Evolutionary conservation across 768 basidiomycete species (phyloP).

Genomic region (Boletus reticulatus): DNA sequence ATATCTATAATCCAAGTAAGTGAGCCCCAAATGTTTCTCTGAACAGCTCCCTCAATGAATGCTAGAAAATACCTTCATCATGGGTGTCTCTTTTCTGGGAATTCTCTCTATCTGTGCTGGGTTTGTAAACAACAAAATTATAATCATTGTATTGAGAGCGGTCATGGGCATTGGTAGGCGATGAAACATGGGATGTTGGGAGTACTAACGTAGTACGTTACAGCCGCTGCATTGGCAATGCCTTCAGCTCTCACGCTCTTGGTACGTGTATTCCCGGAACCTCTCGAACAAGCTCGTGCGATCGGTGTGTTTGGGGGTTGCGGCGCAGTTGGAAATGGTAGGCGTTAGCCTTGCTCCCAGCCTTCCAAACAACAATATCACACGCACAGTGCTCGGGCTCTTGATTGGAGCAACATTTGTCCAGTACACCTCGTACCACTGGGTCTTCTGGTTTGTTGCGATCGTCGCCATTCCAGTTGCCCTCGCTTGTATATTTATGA

Average conservation of each 20-base stretch:
- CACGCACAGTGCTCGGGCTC: conserved; percentile 36
- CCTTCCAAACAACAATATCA: background rate
- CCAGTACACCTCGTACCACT: conserved; percentile 40
- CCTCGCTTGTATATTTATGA: conserved; percentile 30
- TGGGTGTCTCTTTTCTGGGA: conserved; percentile 41
- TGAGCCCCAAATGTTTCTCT: conserved; percentile 11
- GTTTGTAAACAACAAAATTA: conserved; percentile 45
- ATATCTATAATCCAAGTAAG: conserved; percentile 33
- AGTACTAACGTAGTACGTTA: background rate
- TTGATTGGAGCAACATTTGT: conserved; percentile 44
- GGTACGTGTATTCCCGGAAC: conserved; percentile 49
- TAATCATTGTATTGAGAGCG: conserved; percentile 49
- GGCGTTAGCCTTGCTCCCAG: background rate
- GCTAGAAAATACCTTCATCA: conserved; percentile 41
- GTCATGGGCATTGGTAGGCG: conserved; percentile 45
- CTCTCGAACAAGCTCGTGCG: conserved; percentile 44
- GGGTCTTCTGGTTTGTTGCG: conserved; percentile 51
- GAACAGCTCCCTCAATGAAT: conserved; percentile 31
- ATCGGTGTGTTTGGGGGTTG: conserved; percentile 46
- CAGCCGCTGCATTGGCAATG: conserved; percentile 49
- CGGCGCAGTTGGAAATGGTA: conserved; percentile 46
- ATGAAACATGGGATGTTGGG: background rate
- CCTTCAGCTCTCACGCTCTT: conserved; percentile 51
- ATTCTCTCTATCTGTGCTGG: conserved; percentile 44
- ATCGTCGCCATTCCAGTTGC: conserved; percentile 37